These are phyloP conservation scores for Penicillium hesseltinei DNA, from an alignment of 2,329 filamentous ascomycete species.

Conservation along the genomic window DNA sequence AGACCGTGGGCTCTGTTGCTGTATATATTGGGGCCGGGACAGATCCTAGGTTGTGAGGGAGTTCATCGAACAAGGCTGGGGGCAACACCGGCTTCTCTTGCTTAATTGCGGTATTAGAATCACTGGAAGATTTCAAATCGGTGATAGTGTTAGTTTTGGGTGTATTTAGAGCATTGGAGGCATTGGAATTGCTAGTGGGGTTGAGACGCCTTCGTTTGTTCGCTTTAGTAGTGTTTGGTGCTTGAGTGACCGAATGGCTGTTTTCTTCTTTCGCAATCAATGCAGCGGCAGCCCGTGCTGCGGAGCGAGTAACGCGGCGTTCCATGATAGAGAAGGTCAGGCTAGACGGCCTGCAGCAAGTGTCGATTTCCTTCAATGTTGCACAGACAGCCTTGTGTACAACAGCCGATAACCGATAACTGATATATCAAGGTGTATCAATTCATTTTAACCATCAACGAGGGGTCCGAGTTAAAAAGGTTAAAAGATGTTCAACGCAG, in stretches of 20 bases:
- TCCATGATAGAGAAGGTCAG: conserved; percentile 14
- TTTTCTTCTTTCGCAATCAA: conserved; percentile 10
- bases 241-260: not conserved
- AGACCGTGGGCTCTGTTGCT: not conserved
- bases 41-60: conserved; percentile 58
- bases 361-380: not conserved
- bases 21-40: conserved; percentile 9
- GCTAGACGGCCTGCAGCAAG: not conserved
- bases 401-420: not conserved
- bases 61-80: conserved; percentile 37
- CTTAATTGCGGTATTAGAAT: not conserved
- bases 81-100: conserved; percentile 5
- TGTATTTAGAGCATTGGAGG: not conserved
- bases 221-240: not conserved
- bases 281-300: conserved; percentile 24
- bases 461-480: not conserved
- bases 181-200: not conserved
- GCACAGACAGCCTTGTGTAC: not conserved
- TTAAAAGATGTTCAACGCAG: not conserved
- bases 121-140: not conserved
- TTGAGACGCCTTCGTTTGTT: not conserved
- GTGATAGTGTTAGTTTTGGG: not conserved
- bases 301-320: conserved; percentile 30
- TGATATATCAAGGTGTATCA: not conserved
- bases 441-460: not conserved